Conservation (phyloP, 345 rosid genomes). For the Populus ilicifolia region DNA sequence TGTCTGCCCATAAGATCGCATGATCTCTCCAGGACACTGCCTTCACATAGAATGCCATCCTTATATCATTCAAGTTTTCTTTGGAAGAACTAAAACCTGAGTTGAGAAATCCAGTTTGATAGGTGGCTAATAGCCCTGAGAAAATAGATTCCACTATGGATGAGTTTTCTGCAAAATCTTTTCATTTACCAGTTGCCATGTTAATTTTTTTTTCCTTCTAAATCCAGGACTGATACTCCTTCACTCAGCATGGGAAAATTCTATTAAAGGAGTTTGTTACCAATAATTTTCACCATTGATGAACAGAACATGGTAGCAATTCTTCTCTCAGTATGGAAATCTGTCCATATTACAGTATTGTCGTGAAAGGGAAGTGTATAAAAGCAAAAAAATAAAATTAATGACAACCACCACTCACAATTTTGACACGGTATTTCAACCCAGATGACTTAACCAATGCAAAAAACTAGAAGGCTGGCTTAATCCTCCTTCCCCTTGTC, state of each 20-base stretch:
- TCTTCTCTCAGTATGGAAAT: background rate
- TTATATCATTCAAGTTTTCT: background rate
- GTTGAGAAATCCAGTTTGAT: background rate
- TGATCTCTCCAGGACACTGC: background rate
- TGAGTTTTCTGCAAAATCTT: background rate
- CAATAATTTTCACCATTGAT: background rate
- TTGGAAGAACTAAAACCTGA: background rate
- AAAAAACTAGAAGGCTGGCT: background rate
- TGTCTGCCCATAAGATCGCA: background rate
- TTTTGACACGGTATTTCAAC: constrained; percentile 6
- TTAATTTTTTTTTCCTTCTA: background rate
- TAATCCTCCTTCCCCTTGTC: background rate
- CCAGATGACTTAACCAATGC: background rate
- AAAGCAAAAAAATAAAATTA: background rate
- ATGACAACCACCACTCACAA: background rate
- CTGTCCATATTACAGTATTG: background rate
- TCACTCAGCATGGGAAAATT: background rate
- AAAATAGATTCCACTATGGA: background rate
- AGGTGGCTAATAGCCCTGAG: background rate
- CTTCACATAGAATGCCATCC: background rate
- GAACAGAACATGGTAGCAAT: background rate
- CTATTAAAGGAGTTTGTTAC: background rate
- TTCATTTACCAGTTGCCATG: background rate
- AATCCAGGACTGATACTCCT: background rate
- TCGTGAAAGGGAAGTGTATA: background rate